phyloP scores from a whole-genome alignment of 108 stramenopile species.

The Pseudonitzschia delicatissima region DNA sequence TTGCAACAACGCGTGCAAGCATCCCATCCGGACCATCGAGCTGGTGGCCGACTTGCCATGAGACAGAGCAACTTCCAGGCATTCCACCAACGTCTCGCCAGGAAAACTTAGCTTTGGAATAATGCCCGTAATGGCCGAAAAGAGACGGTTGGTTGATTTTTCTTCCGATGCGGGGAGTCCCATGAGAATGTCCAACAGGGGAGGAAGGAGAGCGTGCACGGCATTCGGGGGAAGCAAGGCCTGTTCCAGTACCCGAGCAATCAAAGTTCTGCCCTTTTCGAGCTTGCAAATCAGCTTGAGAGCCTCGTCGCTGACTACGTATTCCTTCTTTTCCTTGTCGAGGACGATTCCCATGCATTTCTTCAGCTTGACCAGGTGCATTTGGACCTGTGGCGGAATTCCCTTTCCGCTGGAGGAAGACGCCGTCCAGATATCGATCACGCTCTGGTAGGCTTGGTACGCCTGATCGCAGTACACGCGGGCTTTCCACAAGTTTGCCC shows the following conservation, averaged over 20 bases:
- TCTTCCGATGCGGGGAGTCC: conserved; percentile 18
- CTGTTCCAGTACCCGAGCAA: conserved; percentile 67
- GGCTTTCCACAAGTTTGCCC: conserved; percentile 74
- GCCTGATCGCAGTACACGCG: conserved; percentile 80
- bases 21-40: conserved; percentile 55
- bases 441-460: conserved; percentile 66
- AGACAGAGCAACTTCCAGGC: conserved; percentile 40
- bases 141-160: conserved; percentile 30
- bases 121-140: conserved; percentile 54
- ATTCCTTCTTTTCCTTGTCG: conserved; percentile 39
- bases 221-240: conserved; percentile 73
- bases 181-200: conserved; percentile 38
- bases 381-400: conserved; percentile 61
- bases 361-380: conserved; percentile 63
- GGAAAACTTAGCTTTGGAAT: conserved; percentile 43
- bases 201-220: conserved; percentile 62
- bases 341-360: conserved; percentile 60
- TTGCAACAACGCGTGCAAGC: conserved; percentile 64
- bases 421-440: conserved; percentile 63
- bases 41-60: conserved; percentile 25
- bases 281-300: conserved; percentile 51
- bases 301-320: conserved; percentile 31
- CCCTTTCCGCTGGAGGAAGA: conserved; percentile 37
- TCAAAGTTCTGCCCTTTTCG: conserved; percentile 67
- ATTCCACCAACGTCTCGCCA: conserved; percentile 37